Base-by-base conservation (phyloP, 139 green algal species). In the Micractinium sp. region DNA sequence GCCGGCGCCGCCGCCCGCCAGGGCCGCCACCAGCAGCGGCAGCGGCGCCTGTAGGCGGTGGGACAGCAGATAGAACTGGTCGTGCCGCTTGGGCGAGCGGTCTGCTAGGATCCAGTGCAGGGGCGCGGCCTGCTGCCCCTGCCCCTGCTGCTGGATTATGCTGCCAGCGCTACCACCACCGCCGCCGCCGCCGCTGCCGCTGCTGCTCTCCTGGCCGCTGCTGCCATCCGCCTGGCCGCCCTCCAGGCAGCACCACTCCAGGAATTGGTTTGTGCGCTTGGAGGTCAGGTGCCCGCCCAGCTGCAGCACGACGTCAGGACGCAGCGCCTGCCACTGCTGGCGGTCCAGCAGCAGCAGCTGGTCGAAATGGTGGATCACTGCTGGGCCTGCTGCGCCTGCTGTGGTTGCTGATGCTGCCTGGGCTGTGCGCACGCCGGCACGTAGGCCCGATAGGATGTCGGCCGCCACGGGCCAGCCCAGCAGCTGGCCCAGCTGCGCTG, bases 401-500 rank as follows among this genome's bases (percentile, higher is more conserved):
- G 53, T 13, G 53, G 53, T 63, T 56, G 74, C 36, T 16, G 5
- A 41, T n/a, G 27, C 12, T 23, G 63, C 27, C 13, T 20, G 63
- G 9, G 41, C 41, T 25, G 27, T 47, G 9, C 29, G 67, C 29
- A 87, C 69, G 38, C 81, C 88, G 4, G 81, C 73, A 16, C 71
- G 81, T 25, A 87, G 71, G 66, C 71, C 73, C 31, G 95, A 98
- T 38, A 98, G 91, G 19, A 97, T 93, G 71, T 99, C 98, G 27
- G 97, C 95, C 1, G 93, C 94, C 12, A 98, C 90, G 0, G 98
- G 97, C 97, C 97, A 99, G 0, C 95, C 94, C 56, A 99, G 93
- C 25, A 69, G 25, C 66, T 67, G 56, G 14, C 82, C 89, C 66
- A 97, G 87, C 82, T 94, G 75, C 5, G 88, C 67, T 0, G 93